phyloP scores from a whole-genome alignment of 2,329 filamentous ascomycete genomes.

The Gnomoniopsis sp. region DNA sequence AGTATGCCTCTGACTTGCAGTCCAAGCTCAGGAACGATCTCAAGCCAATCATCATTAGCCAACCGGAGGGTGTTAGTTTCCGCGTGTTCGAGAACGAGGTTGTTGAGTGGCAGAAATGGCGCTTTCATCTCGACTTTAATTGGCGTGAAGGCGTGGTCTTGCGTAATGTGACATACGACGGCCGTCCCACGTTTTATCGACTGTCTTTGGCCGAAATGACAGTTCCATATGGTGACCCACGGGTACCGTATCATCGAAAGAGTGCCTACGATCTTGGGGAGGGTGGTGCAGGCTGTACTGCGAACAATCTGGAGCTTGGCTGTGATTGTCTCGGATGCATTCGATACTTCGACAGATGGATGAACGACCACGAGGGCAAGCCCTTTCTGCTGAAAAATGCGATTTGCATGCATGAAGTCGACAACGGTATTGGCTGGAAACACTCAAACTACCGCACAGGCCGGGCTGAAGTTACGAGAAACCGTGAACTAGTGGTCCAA shows the following conservation, averaged over 20 bases:
- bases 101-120: slow-evolving; percentile 28
- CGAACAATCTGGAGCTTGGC: slow-evolving; percentile 6
- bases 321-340: slow-evolving; percentile 12
- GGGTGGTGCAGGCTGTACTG: slow-evolving; percentile 4
- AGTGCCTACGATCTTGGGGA: slow-evolving; percentile 9
- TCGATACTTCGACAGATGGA: slow-evolving; percentile 56
- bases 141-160: slow-evolving; percentile 53
- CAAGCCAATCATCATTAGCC: slow-evolving; percentile 59
- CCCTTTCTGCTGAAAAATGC: slow-evolving; percentile 44
- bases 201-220: slow-evolving; percentile 65
- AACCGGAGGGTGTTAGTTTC: slow-evolving; percentile 60
- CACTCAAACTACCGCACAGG: slow-evolving; percentile 52
- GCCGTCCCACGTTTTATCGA: slow-evolving; percentile 46
- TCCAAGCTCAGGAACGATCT: slow-evolving; percentile 21
- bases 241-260: slow-evolving; percentile 6
- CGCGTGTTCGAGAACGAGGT: slow-evolving; percentile 23
- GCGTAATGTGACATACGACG: slow-evolving; percentile 54
- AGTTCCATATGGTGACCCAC: slow-evolving; percentile 46
- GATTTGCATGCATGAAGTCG: slow-evolving; percentile 54
- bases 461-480: slow-evolving; percentile 46
- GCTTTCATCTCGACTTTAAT: slow-evolving; percentile 48
- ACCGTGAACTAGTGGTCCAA: slow-evolving; percentile 50
- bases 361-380: slow-evolving; percentile 45
- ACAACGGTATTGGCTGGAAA: slow-evolving; percentile 57
- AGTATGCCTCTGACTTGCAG: slow-evolving; percentile 44